phyloP scores from a whole-genome alignment of 2,329 filamentous ascomycete genomes.

The Claviceps humidiphila region DNA sequence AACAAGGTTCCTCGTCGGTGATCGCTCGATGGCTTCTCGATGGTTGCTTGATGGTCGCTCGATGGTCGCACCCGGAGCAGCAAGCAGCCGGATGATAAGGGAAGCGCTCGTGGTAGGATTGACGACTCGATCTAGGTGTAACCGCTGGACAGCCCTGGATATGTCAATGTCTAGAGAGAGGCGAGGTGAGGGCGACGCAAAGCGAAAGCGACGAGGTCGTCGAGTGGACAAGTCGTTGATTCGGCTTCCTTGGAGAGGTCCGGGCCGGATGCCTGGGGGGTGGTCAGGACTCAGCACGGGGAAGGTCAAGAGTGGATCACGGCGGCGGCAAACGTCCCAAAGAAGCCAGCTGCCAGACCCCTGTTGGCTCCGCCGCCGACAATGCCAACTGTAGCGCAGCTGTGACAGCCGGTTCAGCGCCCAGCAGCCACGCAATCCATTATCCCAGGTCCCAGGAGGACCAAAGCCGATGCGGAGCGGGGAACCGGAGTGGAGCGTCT shows the following conservation, averaged over 20 bases:
- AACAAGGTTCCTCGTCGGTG: neutral
- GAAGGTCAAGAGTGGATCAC: slow-evolving; percentile 4
- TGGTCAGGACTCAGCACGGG: neutral
- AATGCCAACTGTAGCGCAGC: neutral
- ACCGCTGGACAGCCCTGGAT: neutral
- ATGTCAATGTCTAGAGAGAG: neutral
- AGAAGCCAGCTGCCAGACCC: neutral
- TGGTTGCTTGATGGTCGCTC: no score
- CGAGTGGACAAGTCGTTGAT: neutral
- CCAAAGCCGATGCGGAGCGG: no score
- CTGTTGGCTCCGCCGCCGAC: neutral
- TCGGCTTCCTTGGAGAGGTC: neutral
- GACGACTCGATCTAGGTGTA: neutral
- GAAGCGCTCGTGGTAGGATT: neutral
- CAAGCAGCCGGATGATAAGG: neutral
- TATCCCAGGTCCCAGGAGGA: no score
- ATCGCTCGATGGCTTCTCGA: neutral
- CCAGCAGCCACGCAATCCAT: no score
- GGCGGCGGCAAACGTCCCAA: neutral
- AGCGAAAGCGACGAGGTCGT: neutral
- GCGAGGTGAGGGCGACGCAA: neutral
- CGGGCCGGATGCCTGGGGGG: neutral
- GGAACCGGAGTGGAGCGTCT: no score
- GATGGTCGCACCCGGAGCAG: neutral
- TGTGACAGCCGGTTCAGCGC: no score